These are phyloP conservation scores for Kurtzmaniella quercitrusa DNA, from an alignment of 1,139 yeast genomes.

Conservation along the genomic window DNA sequence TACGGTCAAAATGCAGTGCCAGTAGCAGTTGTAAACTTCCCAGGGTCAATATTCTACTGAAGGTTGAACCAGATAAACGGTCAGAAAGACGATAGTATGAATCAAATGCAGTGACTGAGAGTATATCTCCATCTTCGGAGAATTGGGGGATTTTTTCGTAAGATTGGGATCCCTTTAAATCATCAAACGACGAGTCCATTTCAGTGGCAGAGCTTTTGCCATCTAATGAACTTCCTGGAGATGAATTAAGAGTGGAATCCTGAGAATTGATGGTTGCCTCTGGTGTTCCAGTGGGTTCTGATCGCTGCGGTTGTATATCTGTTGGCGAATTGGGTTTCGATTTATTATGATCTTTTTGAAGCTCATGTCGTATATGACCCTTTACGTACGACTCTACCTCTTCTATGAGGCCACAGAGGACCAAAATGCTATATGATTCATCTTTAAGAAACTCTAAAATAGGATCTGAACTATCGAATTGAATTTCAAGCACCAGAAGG, in stretches of 20 bases:
- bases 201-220: slow-evolving; percentile 1
- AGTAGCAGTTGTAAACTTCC: neutral
- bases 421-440: slow-evolving; percentile 26
- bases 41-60: neutral
- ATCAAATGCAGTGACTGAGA: neutral
- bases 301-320: neutral
- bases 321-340: neutral
- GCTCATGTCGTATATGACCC: neutral
- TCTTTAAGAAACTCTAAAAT: slow-evolving; percentile 27
- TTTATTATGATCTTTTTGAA: neutral
- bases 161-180: neutral
- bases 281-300: neutral
- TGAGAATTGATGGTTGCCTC: neutral
- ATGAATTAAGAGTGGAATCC: slow-evolving; percentile 2
- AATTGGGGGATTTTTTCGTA: neutral
- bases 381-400: slow-evolving; percentile 17
- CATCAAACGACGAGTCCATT: neutral
- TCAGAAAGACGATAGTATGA: neutral
- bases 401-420: slow-evolving; percentile 24
- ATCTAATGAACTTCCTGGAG: neutral
- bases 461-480: slow-evolving; percentile 12
- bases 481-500: slow-evolving; percentile 20
- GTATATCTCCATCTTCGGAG: neutral
- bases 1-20: neutral
- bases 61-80: neutral